These are phyloP conservation scores for Xylariomycetidae sp. DNA, from an alignment of 2,329 filamentous ascomycete species.

Conservation along the genomic window DNA sequence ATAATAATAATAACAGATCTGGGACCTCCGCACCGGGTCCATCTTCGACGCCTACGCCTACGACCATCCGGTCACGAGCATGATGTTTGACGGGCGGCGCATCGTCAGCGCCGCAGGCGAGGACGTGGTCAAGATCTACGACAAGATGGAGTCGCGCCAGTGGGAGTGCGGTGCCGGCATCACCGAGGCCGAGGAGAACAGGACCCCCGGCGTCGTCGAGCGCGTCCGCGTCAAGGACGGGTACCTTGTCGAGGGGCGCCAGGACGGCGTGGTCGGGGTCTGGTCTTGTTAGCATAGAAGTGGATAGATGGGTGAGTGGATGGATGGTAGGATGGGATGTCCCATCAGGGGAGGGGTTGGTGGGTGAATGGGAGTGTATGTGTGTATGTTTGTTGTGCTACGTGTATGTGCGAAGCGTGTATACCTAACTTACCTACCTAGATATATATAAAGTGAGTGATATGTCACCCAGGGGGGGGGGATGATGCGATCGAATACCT, in stretches of 20 bases:
- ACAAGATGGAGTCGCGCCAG: conserved; percentile 91
- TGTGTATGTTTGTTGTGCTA: too few relatives aligned
- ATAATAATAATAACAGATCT: too few relatives aligned
- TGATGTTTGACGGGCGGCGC: conserved; percentile 92
- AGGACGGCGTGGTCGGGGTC: conserved; percentile 81
- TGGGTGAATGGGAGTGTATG: too few relatives aligned
- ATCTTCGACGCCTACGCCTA: conserved; percentile 97
- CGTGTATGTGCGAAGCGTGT: too few relatives aligned
- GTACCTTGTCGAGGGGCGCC: conserved; percentile 85
- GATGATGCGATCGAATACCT: too few relatives aligned
- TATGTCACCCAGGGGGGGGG: too few relatives aligned
- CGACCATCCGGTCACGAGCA: conserved; percentile 83
- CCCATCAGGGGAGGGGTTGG: too few relatives aligned
- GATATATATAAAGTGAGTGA: too few relatives aligned
- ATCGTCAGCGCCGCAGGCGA: conserved; percentile 90
- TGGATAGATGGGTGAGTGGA: too few relatives aligned
- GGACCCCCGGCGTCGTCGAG: conserved; percentile 68
- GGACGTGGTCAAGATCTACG: conserved; percentile 94
- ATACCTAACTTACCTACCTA: too few relatives aligned
- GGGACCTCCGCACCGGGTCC: conserved; percentile 93
- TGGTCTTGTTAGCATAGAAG: conserved; percentile 61
- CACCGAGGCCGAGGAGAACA: conserved; percentile 60
- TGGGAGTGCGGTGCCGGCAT: conserved; percentile 94
- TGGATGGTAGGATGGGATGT: too few relatives aligned
- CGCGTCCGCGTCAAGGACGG: conserved; percentile 88